Base-by-base conservation (phyloP, 768 basidiomycete species). In the Pulveroboletus sp. region DNA sequence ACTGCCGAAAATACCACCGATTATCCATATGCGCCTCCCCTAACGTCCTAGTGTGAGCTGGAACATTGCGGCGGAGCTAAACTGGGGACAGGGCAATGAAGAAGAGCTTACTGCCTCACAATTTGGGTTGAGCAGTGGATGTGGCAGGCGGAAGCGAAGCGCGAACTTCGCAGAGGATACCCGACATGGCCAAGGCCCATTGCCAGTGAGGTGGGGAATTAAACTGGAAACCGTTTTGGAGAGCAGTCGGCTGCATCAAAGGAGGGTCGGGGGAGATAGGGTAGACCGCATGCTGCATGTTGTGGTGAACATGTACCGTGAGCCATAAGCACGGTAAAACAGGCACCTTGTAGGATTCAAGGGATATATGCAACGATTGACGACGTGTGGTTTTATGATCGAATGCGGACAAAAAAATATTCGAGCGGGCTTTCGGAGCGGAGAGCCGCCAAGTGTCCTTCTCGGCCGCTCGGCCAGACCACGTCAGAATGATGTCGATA, bases 1-100 rank as follows among this genome's bases (percentile, higher is more conserved):
- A 29, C 34, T 35, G 49, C 48, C 51, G 48, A 46, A 10, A 58
- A 60, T 53, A 41, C 53, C 13, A 50, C 61, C 61, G 58, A 47
- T 36, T 25, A 40, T 40, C 27, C 47, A 46, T 50, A 29, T 45
- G 47, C 41, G 24, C 11, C 32, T 46, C 44, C 25, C 25, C 25
- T 27, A 29, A 11, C 12, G 27, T 29, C 39, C 12, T 43, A 45
- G 20, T 12, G 43, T 42, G 41, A 37, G n/a, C 40, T 37, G 19
- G 39, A 51, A 40, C 43, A 43, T 36, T 44, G 45, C 31, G 38
- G 43, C 8, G 1, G 51, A 51, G 46, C 32, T 25, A 47, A 35
- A 38, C 45, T 33, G 35, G 19, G 36, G 35, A 37, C 8, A 19
- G 45, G n/a, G 14, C 39, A 17, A 23, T n/a, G 39, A 35, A 20